A percentile compares a stretch with the other conserved stretches of the same genome.
phyloP scores from a whole-genome alignment of 352 stramenopile species.

The Aphanomyces astaci region DNA sequence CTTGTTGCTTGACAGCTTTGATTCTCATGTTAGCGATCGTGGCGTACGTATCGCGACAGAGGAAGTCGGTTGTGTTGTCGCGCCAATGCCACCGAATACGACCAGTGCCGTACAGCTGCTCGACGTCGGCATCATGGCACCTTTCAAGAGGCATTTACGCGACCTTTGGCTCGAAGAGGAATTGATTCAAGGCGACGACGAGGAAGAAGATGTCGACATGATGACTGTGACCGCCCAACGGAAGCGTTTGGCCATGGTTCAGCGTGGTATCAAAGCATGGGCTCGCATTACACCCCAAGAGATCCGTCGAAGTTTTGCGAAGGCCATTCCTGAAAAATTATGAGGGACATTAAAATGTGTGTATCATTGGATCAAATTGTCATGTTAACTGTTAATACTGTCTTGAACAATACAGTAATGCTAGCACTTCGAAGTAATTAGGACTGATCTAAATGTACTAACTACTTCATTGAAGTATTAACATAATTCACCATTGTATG shows the following conservation, averaged over 20 bases:
- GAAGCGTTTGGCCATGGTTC: neutral
- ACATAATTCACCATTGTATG: too few relatives aligned
- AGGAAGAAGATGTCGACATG: neutral
- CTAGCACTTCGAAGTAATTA: too few relatives aligned
- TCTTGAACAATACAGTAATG: too few relatives aligned
- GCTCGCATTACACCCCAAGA: neutral
- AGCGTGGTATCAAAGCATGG: neutral
- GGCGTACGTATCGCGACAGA: neutral
- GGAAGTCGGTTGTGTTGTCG: neutral
- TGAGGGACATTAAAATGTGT: too few relatives aligned
- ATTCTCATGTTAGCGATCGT: conserved; percentile 17
- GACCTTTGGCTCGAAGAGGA: conserved; percentile 15
- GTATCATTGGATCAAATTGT: too few relatives aligned
- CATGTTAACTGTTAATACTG: too few relatives aligned
- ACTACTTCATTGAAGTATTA: too few relatives aligned
- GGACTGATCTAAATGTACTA: too few relatives aligned
- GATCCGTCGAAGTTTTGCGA: neutral
- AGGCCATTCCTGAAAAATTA: neutral
- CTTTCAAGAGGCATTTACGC: conserved; percentile 23
- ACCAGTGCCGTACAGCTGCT: conserved; percentile 20
- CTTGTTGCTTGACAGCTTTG: conserved; percentile 27
- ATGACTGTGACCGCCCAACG: neutral
- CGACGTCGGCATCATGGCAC: conserved; percentile 20
- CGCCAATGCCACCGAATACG: conserved; percentile 16
- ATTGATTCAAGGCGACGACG: neutral